Evolutionary conservation across 768 basidiomycete species (phyloP), one percentile per base, ranked within the genome.

Genomic region (Suillus alpinus): DNA sequence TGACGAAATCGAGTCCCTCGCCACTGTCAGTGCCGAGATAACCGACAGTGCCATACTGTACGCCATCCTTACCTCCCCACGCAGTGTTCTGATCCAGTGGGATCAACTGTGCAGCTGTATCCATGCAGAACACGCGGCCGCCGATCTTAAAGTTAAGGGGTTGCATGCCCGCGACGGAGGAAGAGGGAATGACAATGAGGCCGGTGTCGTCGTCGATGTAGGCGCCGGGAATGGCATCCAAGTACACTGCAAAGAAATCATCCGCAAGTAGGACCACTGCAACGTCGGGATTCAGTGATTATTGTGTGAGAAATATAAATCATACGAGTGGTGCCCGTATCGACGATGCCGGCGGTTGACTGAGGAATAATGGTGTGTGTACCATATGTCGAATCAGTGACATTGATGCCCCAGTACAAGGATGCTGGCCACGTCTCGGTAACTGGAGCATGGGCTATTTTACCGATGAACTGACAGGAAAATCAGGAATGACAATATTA

Each of bases 361-460:
- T 36, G 31, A 5, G 61, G 52, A 13, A 74, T 68, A 39, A 67
- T 26, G 5, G 49, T 51, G 6, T 51, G 29, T 6, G n/a, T 16
- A 32, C 68, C 66, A 36, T 63, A 71, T 1, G 66, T 62, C 7
- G 36, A 43, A 12, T 31, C 60, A 8, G 66, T 68, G 49, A 74
- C 53, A 36, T 74, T 64, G 44, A 75, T 66, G 10, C 73, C 73
- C 74, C 74, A 75, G 62, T 46, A 75, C 8, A 2, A 10, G 18
- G 58, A 39, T 2, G 73, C 60, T 7, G 73, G 71, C 12, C 3
- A 40, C 26, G 69, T 75, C 36, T 23, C 4, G 40, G 75, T 76
- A 56, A 73, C 40, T 16, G 67, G 72, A 37, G 44, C 52, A 61
- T 70, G 71, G 2, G 61, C 67, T 43, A 73, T 37, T 10, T 56